Percentiles rank a stretch among this genome's conserved stretches.
These are phyloP conservation scores for Yamadazyma epiphylla DNA, from an alignment of 1,139 yeast species.

Conservation along the genomic window DNA sequence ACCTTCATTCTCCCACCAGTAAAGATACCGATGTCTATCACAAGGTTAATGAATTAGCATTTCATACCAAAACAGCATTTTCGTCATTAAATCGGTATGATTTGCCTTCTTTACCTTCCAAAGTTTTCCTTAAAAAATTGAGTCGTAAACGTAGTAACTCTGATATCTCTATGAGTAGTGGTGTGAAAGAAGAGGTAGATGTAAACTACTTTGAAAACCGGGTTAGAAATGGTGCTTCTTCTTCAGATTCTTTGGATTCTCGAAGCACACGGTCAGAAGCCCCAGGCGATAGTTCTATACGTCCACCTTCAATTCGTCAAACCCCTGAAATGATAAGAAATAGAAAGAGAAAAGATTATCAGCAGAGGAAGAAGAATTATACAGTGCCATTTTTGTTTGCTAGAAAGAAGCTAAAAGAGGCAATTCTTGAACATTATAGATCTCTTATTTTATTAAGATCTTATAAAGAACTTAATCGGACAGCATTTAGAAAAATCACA, in stretches of 20 bases:
- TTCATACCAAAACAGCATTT: slow-evolving; percentile 29
- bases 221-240: slow-evolving; percentile 33
- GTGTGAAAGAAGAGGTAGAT: slow-evolving; percentile 17
- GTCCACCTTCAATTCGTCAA: slow-evolving; percentile 1
- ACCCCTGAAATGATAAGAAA: slow-evolving; percentile 17
- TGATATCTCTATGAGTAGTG: slow-evolving; percentile 14
- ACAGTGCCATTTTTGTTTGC: slow-evolving; percentile 71
- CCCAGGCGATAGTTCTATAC: not conserved
- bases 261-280: slow-evolving; percentile 3
- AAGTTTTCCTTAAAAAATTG: slow-evolving; percentile 35
- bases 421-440: slow-evolving; percentile 76
- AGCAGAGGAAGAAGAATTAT: slow-evolving; percentile 23
- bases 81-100: slow-evolving; percentile 42
- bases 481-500: slow-evolving; percentile 84
- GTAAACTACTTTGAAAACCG: slow-evolving; percentile 37
- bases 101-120: slow-evolving; percentile 55
- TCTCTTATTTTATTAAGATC: slow-evolving; percentile 75
- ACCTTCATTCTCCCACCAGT: slow-evolving; percentile 8
- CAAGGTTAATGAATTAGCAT: slow-evolving; percentile 30
- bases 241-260: slow-evolving; percentile 15
- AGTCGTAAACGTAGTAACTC: slow-evolving; percentile 4
- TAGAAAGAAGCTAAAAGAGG: slow-evolving; percentile 68
- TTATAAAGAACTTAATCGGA: slow-evolving; percentile 71
- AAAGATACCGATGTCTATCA: slow-evolving; percentile 10
- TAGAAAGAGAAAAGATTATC: slow-evolving; percentile 29